Percentiles rank a stretch among this genome's conserved stretches.
phyloP scores from a whole-genome alignment of 2,329 filamentous ascomycete species.

The Lizonia empirigonia region DNA sequence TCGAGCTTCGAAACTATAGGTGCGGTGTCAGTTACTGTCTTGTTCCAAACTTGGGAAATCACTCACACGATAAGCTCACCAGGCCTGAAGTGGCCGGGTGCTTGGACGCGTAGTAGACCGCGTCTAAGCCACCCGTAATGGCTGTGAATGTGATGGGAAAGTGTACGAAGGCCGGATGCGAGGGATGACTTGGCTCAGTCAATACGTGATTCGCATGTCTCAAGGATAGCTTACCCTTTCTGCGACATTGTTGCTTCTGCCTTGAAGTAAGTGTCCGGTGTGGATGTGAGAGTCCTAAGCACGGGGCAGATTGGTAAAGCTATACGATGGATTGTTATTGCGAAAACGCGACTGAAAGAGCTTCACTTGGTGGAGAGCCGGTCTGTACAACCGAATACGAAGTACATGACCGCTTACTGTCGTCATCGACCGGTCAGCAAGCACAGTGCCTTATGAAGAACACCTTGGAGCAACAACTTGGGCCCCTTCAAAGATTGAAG shows the following conservation, averaged over 20 bases:
- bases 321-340: background rate
- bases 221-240: slow-evolving; percentile 4
- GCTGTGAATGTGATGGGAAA: slow-evolving; percentile 55
- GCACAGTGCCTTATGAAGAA: too few species aligned
- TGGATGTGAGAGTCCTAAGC: background rate
- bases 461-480: too few species aligned
- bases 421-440: slow-evolving; percentile 13
- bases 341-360: background rate
- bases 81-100: slow-evolving; percentile 42
- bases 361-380: slow-evolving; percentile 16
- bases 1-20: slow-evolving; percentile 37
- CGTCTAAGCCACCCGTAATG: slow-evolving; percentile 52
- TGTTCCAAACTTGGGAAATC: background rate
- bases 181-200: slow-evolving; percentile 45
- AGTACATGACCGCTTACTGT: slow-evolving; percentile 14
- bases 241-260: slow-evolving; percentile 4
- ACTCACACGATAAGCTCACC: slow-evolving; percentile 36
- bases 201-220: background rate
- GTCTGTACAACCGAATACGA: background rate
- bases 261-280: background rate
- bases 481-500: too few species aligned
- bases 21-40: background rate
- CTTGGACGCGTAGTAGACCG: slow-evolving; percentile 43
- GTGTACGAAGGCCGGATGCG: slow-evolving; percentile 55
- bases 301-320: background rate